Conservation (phyloP, 441 rosid genomes). For the Jatropha multifida region DNA sequence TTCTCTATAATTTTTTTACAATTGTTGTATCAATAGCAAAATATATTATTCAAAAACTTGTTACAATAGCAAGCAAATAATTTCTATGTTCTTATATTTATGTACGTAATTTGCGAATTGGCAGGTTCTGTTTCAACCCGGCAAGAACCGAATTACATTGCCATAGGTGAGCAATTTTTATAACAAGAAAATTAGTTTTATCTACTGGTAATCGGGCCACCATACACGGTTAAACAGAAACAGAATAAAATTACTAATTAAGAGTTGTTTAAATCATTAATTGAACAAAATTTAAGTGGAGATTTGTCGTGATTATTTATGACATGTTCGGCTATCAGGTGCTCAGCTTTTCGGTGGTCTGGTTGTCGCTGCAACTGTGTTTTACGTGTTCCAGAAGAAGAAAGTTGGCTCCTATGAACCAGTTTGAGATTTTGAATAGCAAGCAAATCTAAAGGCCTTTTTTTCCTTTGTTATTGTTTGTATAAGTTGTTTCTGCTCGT, state of each 20-base stretch:
- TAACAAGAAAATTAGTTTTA: neutral
- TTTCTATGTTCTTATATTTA: too few species aligned
- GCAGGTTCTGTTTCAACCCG: neutral
- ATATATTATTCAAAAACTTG: too few species aligned
- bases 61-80: too few species aligned
- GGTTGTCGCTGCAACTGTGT: constrained; percentile 15
- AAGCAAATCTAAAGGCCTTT: neutral
- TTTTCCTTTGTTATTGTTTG: too few species aligned
- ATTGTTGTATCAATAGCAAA: too few species aligned
- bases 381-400: constrained; percentile 29
- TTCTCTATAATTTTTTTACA: neutral
- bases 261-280: neutral
- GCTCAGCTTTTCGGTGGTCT: constrained; percentile 22
- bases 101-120: too few species aligned
- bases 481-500: too few species aligned
- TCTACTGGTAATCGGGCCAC: neutral
- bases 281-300: neutral
- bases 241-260: neutral
- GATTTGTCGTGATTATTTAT: neutral
- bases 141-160: constrained; percentile 6
- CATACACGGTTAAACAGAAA: neutral
- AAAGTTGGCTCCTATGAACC: constrained; percentile 24
- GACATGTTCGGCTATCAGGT: constrained; percentile 16
- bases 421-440: constrained; percentile 23
- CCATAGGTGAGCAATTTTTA: constrained; percentile 22